These are phyloP conservation scores for Mariannaea elegans DNA, from an alignment of 2,329 filamentous ascomycete species.

Conservation along the genomic window DNA sequence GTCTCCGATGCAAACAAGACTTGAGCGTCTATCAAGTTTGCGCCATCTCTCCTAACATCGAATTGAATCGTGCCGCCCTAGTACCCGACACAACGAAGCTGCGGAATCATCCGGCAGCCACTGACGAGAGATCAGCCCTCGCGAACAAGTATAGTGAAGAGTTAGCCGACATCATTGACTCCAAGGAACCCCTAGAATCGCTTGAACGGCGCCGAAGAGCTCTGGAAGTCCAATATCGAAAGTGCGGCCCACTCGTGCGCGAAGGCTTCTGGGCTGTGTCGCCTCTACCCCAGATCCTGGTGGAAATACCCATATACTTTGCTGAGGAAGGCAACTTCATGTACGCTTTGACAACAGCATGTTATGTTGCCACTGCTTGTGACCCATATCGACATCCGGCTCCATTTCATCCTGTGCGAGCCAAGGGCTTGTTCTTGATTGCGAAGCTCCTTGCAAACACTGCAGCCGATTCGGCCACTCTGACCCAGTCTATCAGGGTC, in stretches of 20 bases:
- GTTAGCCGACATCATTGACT: constrained; percentile 40
- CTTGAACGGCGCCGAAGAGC: constrained; percentile 38
- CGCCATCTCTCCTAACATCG: constrained; percentile 49
- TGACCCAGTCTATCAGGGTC: constrained; percentile 37
- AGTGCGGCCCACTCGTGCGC: constrained; percentile 35
- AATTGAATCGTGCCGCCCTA: constrained; percentile 57
- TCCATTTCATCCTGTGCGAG: constrained; percentile 59
- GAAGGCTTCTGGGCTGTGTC: constrained; percentile 57
- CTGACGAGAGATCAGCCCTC: constrained; percentile 21
- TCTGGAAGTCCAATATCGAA: constrained; percentile 35
- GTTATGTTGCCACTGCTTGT: constrained; percentile 56
- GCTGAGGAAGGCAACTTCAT: constrained; percentile 52
- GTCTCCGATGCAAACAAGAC: constrained; percentile 59
- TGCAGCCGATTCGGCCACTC: constrained; percentile 49
- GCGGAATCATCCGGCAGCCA: constrained; percentile 39
- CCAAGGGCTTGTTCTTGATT: constrained; percentile 61
- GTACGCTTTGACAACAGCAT: constrained; percentile 56
- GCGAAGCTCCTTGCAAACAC: constrained; percentile 62
- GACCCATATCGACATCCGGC: constrained; percentile 61
- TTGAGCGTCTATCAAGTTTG: constrained; percentile 64
- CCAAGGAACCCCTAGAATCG: constrained; percentile 32
- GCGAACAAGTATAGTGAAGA: constrained; percentile 36
- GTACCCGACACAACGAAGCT: constrained; percentile 49
- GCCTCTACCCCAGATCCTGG: constrained; percentile 56
- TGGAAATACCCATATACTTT: constrained; percentile 56